Base-by-base conservation (phyloP, 257 asterid species). In the Asclepias syriaca region DNA sequence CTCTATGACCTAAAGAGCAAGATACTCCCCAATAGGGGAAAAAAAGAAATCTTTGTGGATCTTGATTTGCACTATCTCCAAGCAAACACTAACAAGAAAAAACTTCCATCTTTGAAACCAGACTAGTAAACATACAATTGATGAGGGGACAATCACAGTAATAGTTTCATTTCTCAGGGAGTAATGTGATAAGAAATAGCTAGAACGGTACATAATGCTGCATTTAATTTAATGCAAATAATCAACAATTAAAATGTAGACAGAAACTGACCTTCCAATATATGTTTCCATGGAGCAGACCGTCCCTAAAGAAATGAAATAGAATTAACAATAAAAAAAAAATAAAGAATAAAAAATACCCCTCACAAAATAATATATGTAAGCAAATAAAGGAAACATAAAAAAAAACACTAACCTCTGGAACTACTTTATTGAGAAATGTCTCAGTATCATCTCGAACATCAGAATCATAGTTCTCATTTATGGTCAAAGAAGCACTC, bases 211-310 rank as follows among this genome's bases (percentile, higher is more conserved):
- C 9, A 10, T 11, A 58, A 4, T 19, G 43, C 63, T 32, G 51
- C 55, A 13, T 40, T 22, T 1, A 27, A 19, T 15, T 27, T 7
- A 65, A 51, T 51, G 34, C 9, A 10, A 56, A 56, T 16, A 69
- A 19, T 19, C n/a, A 16, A 19, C 29, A 43, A 43, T 5, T 7
- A 37, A 3, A 37, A 76, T 29, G 63, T 32, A 71, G 19, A 34
- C 53, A 22, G 10, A 9, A 21, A 43, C 82, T 74, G 58, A 93
- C 98, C 98, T 86, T 94, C 99, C 65, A 91, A 68, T 24, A 93
- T 90, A 82, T 94, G 99, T 78, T 82, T 88, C 98, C 98, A 94
- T 21, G 96, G 99, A 57, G 98, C 98, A 49, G 98, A 88, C 66
- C 60, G 32, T 14, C 96, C 99, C 99, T 91, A 95, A 58, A 75